Evolutionary conservation across 2,329 filamentous ascomycete genomes (phyloP), one percentile per base, ranked within the genome.

Genomic region (Exophiala dermatitidis): DNA sequence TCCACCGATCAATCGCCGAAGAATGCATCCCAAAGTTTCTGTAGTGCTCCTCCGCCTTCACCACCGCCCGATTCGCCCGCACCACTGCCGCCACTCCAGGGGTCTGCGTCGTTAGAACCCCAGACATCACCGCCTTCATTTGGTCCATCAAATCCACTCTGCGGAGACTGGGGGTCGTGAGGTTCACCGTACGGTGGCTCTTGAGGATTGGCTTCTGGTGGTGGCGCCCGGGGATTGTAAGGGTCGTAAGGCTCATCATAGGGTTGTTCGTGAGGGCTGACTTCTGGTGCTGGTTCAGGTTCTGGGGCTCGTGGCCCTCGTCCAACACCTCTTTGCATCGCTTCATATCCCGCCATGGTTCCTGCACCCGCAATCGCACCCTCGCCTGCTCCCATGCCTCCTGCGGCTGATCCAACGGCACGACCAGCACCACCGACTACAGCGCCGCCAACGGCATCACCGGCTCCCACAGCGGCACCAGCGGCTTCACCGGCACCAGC

Each of bases 321-420:
- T 30, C 68, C 69, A 59, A 71, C 67, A 2, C 76, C 75, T 56
- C 78, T 66, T 56, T 79, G 77, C 78, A 83, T 80, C 3, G 80
- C 79, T 65, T 83, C 82, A 60, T 82, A 82, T 3, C 80, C 81
- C 33, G 79, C 81, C 70, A 83, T 77, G 1, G 78, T 76, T 4
- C 80, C 81, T 4, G 79, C 80, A 3, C 80, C 77, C 30, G 72
- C 72, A 9, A 62, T 61, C 36, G 67, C 73, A 10, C 75, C 73
- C 51, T 76, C 74, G 34, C 69, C 70, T 45, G 66, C 65, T 38
- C 61, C 65, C 5, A 54, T 46, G 43, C 51, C 54, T 48, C 56
- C 60, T 29, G 58, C 44, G 19, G 50, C 54, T 7, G 58, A 61
- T 12, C 60, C 62, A 38, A 63, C 66, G 26, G 63, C 65, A 12